Evolutionary conservation across 169 alveolate genomes (phyloP).

Genomic region (Cryptosporidium baileyi): DNA sequence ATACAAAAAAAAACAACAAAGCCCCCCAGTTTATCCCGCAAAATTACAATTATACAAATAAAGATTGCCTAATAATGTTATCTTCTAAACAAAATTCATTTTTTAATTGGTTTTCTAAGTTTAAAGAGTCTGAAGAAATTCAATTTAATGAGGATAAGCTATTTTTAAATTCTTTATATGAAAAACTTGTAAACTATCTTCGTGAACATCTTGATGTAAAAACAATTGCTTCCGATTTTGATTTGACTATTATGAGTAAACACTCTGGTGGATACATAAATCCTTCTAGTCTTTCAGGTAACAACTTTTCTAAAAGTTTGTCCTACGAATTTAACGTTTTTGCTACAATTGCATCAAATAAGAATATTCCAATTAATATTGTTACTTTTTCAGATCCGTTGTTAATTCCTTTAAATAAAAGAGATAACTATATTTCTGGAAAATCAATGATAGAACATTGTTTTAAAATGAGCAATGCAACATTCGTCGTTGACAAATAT

Average conservation of each 20-base stretch:
- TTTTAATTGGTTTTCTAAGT: constrained; percentile 38
- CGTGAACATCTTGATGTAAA: constrained; percentile 15
- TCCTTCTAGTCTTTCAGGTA: constrained; percentile 20
- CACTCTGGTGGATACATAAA: constrained; percentile 64
- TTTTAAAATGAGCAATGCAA: constrained; percentile 10
- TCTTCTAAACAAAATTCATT: constrained; percentile 3
- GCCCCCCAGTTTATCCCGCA: background rate
- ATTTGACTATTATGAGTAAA: constrained; percentile 51
- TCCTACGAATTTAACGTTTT: constrained; percentile 37
- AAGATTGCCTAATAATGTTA: background rate
- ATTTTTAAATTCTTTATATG: background rate
- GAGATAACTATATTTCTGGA: constrained; percentile 40
- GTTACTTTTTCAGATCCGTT: constrained; percentile 58
- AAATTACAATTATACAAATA: background rate
- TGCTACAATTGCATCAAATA: constrained; percentile 1
- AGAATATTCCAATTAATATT: constrained; percentile 18
- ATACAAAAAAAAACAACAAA: no score
- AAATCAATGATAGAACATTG: constrained; percentile 16
- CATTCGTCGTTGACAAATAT: background rate
- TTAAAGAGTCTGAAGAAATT: background rate
- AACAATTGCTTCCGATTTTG: constrained; percentile 64
- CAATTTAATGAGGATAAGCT: background rate
- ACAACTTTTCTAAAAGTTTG: constrained; percentile 9
- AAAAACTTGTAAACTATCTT: background rate
- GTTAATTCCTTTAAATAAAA: constrained; percentile 14